Conservation (phyloP, 768 basidiomycete species). For the Boletus rex-veris region DNA sequence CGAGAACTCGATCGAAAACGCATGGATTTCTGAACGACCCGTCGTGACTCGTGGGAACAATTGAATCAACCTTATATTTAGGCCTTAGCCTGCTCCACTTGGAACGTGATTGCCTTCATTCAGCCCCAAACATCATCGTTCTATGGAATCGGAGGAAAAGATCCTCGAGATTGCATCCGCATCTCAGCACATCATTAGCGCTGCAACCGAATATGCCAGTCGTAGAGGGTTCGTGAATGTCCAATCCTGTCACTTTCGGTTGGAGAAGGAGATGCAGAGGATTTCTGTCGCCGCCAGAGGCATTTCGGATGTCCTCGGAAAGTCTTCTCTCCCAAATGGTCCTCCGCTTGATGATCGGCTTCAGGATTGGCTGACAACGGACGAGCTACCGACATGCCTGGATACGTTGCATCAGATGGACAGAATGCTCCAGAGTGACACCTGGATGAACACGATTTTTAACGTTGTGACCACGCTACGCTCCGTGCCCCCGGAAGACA, state of each 20-base stretch:
- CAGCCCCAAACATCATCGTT: too few species aligned
- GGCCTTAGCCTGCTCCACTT: too few species aligned
- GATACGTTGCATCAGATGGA: conserved; percentile 8
- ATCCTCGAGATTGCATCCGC: neutral
- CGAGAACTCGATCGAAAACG: too few species aligned
- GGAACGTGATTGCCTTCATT: too few species aligned
- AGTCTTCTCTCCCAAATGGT: neutral
- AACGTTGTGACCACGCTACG: neutral
- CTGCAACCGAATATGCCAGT: conserved; percentile 1
- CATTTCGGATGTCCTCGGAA: neutral
- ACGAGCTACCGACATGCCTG: neutral
- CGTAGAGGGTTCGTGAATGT: neutral
- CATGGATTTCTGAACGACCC: too few species aligned
- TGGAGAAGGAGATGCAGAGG: conserved; percentile 13
- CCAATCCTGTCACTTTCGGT: conserved; percentile 8
- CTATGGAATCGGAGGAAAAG: conserved; percentile 2
- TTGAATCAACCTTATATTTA: too few species aligned
- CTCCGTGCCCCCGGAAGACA: neutral
- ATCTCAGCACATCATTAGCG: neutral
- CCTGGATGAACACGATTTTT: neutral
- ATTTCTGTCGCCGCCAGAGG: conserved; percentile 1
- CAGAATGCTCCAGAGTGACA: conserved; percentile 4
- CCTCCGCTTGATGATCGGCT: conserved; percentile 10
- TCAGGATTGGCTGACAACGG: conserved; percentile 8
- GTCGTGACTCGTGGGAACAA: too few species aligned